Conservation (phyloP, 306 rosid species). For the Canavalia gladiata region DNA sequence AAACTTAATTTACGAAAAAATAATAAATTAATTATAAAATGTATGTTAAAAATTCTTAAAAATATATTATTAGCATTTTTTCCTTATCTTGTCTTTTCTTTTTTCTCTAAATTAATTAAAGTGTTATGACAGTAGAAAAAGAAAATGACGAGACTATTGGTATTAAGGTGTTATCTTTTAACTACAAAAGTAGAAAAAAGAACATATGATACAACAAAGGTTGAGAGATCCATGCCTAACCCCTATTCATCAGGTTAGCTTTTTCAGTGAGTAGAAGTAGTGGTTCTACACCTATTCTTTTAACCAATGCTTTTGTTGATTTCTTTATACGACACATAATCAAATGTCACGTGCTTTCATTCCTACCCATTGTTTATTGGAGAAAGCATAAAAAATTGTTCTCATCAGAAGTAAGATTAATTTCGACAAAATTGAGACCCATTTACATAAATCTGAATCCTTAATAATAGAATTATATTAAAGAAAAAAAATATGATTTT, state of each 20-base stretch:
- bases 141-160: too few species aligned
- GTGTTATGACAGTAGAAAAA: too few species aligned
- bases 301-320: neutral
- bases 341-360: constrained; percentile 5
- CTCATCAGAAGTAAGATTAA: neutral
- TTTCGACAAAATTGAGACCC: too few species aligned
- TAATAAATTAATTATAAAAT: too few species aligned
- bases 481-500: too few species aligned
- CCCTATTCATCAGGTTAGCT: neutral
- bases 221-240: neutral
- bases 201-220: neutral
- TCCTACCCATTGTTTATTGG: neutral
- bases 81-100: too few species aligned
- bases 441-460: too few species aligned
- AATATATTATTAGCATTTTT: too few species aligned
- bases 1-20: too few species aligned
- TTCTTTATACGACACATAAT: neutral
- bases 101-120: too few species aligned
- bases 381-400: constrained; percentile 4
- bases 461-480: too few species aligned
- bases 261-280: neutral
- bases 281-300: neutral
- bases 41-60: too few species aligned
- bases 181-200: neutral
- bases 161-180: neutral